These are phyloP conservation scores for Erythrophleum fordii DNA, from an alignment of 306 rosid species.

Conservation along the genomic window DNA sequence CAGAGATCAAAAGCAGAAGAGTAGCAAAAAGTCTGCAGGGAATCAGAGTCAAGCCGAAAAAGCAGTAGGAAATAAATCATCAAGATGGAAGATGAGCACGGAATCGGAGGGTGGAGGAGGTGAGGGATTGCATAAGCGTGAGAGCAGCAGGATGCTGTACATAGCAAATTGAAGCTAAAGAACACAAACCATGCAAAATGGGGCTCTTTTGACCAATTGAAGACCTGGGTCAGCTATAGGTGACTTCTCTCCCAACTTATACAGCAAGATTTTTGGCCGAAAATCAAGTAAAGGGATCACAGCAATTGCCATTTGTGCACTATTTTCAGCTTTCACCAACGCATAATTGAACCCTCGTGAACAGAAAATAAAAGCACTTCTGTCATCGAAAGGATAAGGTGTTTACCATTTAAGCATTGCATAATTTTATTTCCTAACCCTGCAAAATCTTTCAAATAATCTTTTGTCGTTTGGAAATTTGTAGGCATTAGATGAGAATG, in stretches of 20 bases:
- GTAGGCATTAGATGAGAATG: slow-evolving; percentile 11
- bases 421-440: too few relatives aligned
- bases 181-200: too few relatives aligned
- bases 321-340: slow-evolving; percentile 23
- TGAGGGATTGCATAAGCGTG: too few relatives aligned
- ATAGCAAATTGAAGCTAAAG: too few relatives aligned
- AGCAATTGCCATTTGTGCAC: neutral
- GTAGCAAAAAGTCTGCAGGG: slow-evolving; percentile 31
- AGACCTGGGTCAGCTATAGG: too few relatives aligned
- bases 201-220: too few relatives aligned
- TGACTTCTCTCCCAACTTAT: too few relatives aligned
- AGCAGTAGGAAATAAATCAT: neutral
- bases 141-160: neutral
- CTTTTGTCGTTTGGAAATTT: slow-evolving; percentile 27
- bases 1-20: too few relatives aligned
- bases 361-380: slow-evolving; percentile 8
- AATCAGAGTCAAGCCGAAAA: slow-evolving; percentile 15
- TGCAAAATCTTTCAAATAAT: slow-evolving; percentile 30
- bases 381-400: slow-evolving; percentile 11
- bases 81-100: slow-evolving; percentile 3
- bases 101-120: slow-evolving; percentile 14
- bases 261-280: too few relatives aligned
- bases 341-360: slow-evolving; percentile 26
- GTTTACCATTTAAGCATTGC: slow-evolving; percentile 16
- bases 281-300: neutral